phyloP scores from a whole-genome alignment of 345 rosid species.

The Hibiscus syriacus region DNA sequence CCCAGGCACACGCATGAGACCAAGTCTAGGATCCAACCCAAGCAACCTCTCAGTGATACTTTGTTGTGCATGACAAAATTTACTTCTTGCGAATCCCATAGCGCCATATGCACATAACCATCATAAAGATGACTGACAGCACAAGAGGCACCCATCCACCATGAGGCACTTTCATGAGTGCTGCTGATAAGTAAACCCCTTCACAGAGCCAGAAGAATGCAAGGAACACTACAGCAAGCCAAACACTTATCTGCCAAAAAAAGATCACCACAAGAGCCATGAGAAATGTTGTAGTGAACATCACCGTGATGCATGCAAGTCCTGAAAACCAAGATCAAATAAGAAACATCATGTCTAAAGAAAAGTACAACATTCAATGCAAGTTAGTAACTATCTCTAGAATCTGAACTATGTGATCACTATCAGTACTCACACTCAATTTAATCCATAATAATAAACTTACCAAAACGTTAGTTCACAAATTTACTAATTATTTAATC shows the following conservation, averaged over 20 bases:
- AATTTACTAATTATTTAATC: background rate
- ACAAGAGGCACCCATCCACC: conserved; percentile 93
- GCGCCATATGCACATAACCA: conserved; percentile 84
- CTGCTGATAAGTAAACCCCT: conserved; percentile 81
- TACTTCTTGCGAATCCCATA: conserved; percentile 88
- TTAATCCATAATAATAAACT: background rate
- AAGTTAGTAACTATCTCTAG: background rate
- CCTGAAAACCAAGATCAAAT: conserved; percentile 41
- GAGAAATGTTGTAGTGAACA: conserved; percentile 81
- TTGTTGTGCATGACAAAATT: conserved; percentile 89
- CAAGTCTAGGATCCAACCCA: conserved; percentile 93
- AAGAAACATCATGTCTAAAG: conserved; percentile 1
- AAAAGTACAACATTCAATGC: background rate
- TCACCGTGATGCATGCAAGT: conserved; percentile 80
- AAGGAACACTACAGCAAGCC: conserved; percentile 55
- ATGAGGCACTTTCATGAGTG: conserved; percentile 66
- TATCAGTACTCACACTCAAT: background rate
- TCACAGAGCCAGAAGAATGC: conserved; percentile 64
- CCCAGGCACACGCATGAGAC: conserved; percentile 92
- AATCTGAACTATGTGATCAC: background rate
- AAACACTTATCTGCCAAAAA: conserved; percentile 58
- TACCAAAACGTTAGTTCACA: background rate
- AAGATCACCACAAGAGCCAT: conserved; percentile 81
- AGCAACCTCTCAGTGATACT: conserved; percentile 84
- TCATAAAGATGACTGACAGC: conserved; percentile 57